phyloP scores from a whole-genome alignment of 306 rosid genomes.

The Medicago truncatula region MtrunA17r5.0-ANR NC_053049.1:44881001-44881500 shows the following conservation, averaged over 20 bases:
- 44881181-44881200: conserved; percentile 53
- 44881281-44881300: too few relatives aligned
- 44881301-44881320: too few relatives aligned
- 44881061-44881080: background rate
- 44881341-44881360: too few relatives aligned
- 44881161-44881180: conserved; percentile 22
- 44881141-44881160: background rate
- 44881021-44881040: background rate
- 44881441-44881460: background rate
- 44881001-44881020: background rate
- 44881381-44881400: too few relatives aligned
- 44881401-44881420: background rate
- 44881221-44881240: background rate
- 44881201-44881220: conserved; percentile 41
- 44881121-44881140: conserved; percentile 24
- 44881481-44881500: conserved; percentile 27
- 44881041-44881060: background rate
- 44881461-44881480: conserved; percentile 26
- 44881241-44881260: background rate
- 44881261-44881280: background rate
- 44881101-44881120: background rate
- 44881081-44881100: background rate
- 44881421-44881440: background rate
- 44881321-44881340: too few relatives aligned
- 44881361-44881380: too few relatives aligned